phyloP scores from a whole-genome alignment of 768 basidiomycete genomes.

The Lentinus brumalis region DNA sequence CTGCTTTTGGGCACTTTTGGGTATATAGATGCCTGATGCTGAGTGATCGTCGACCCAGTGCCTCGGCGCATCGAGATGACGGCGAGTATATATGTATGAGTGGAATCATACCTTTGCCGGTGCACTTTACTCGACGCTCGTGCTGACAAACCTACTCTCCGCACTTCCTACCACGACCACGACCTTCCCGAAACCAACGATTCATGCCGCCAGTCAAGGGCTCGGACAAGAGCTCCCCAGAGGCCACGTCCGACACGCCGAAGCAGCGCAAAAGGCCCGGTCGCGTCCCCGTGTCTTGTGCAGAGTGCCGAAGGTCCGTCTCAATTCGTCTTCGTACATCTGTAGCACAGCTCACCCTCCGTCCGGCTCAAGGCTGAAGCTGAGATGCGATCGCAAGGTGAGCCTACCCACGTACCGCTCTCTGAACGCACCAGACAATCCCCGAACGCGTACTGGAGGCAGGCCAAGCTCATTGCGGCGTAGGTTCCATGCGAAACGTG shows the following conservation, averaged over 20 bases:
- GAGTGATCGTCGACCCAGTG: too few species aligned
- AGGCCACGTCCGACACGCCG: slow-evolving; percentile 18
- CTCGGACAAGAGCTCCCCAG: slow-evolving; percentile 14
- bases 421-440: background rate
- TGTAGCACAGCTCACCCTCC: background rate
- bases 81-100: too few species aligned
- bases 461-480: background rate
- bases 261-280: slow-evolving; percentile 50
- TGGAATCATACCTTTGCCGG: too few species aligned
- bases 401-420: background rate
- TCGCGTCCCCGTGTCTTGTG: slow-evolving; percentile 45
- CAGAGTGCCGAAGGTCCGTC: slow-evolving; percentile 36
- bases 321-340: background rate
- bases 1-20: too few species aligned
- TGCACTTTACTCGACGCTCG: too few species aligned
- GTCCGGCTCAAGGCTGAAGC: slow-evolving; percentile 30
- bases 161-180: too few species aligned
- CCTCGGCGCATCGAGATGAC: too few species aligned
- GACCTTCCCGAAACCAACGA: too few species aligned
- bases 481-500: slow-evolving; percentile 83
- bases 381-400: slow-evolving; percentile 37
- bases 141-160: too few species aligned
- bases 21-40: too few species aligned
- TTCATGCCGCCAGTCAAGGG: slow-evolving; percentile 18
- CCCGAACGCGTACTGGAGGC: background rate